Conservation (phyloP, 2,329 filamentous ascomycete genomes). For the Fusarium sp. region DNA sequence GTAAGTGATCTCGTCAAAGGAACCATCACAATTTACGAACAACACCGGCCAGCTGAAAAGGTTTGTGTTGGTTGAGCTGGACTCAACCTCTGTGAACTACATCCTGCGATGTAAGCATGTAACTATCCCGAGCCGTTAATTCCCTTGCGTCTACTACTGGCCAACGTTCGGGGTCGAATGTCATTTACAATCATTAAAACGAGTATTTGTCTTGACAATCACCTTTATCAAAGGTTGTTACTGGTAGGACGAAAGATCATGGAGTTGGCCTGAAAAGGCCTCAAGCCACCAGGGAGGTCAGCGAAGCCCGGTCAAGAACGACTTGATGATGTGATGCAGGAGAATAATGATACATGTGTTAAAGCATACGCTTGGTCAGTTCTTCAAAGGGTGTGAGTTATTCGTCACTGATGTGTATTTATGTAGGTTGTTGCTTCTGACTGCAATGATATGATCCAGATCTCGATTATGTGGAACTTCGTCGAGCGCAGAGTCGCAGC, state of each 20-base stretch:
- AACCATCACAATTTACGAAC: accelerated
- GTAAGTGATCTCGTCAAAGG: no score
- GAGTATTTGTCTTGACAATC: background rate
- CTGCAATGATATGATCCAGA: no score
- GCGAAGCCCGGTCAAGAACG: background rate
- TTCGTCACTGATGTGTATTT: no score
- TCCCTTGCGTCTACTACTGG: background rate
- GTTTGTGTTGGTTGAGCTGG: background rate
- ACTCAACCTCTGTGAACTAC: background rate
- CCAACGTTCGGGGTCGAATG: background rate
- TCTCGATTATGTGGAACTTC: no score
- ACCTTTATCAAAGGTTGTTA: background rate
- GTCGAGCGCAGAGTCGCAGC: no score
- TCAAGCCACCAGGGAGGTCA: background rate
- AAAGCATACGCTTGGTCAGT: no score
- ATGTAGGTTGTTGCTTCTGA: no score
- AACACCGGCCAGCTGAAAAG: background rate
- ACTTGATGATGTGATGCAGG: background rate
- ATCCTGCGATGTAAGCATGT: background rate
- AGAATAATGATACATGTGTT: background rate
- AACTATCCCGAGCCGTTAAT: background rate
- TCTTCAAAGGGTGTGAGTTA: no score
- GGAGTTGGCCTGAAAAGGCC: background rate
- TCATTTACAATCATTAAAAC: background rate
- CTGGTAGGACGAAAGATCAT: background rate